Base-by-base conservation (phyloP, 2,329 filamentous ascomycete genomes). In the Claviceps fusiformis region DNA sequence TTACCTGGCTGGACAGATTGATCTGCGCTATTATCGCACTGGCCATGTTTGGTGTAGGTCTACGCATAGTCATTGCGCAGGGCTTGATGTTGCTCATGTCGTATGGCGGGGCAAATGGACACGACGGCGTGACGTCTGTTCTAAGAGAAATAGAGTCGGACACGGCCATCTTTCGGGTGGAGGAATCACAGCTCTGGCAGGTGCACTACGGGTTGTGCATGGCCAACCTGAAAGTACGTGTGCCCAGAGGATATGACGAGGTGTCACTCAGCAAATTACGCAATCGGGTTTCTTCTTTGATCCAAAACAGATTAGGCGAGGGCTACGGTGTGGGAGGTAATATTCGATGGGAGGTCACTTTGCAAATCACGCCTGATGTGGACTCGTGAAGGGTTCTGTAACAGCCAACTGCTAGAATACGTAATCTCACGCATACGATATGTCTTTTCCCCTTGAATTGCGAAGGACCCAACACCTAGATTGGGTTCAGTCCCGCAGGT, bases 141-240 rank as follows among this genome's bases (percentile, higher is more conserved):
- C 76, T 96, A 63, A 80, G 81, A 55, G 89, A 95, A 67, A 91
- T 98, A 53, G 85, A 90, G 67, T 79, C 83, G 1, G 90, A 96
- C 63, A 82, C 87, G 1, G 79, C 80, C 55, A 83, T 97, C 31
- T 79, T 80, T 48, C 79, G 79, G 1, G 83, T 98, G 50, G 89
- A 96, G 56, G 91, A 96, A 64, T 92, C 91, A 1, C 85, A 90
- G 66, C 95, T 98, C 70, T 98, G 93, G 93, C 93, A 98, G 73
- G 93, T 96, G 15, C 93, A 98, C 70, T 96, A 97, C 67, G 91
- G 92, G 1, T 76, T 97, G 45, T 95, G 90, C 65, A 95, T 97
- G 86, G 93, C 93, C 9, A 96, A 95, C 66, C 69, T 98, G 61
- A 95, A 89, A 68, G 71, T 98, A 24, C 80, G 84, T 57, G 80